Percentiles rank a stretch among this genome's conserved stretches.
These are phyloP conservation scores for Podaxis carcinomalis DNA, from an alignment of 768 basidiomycete species.

Conservation along the genomic window DNA sequence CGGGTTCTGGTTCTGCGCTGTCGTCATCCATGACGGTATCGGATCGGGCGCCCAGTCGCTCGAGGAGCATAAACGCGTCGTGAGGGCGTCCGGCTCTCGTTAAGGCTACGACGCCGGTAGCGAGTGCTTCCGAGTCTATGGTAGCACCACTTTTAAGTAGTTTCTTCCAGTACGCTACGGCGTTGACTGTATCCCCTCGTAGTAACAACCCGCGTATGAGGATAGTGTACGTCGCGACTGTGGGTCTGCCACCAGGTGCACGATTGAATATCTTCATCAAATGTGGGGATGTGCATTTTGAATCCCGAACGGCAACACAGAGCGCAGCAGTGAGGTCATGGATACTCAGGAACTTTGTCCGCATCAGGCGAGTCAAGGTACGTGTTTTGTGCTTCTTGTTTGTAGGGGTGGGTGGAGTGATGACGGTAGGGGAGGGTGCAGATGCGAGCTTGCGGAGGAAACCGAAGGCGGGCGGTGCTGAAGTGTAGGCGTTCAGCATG, in stretches of 20 bases:
- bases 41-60: conserved; percentile 25
- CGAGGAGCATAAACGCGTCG: conserved; percentile 47
- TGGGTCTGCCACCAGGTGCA: conserved; percentile 30
- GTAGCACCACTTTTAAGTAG: conserved; percentile 28
- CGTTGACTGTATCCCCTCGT: conserved; percentile 34
- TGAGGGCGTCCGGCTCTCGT: conserved; percentile 38
- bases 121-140: conserved; percentile 46
- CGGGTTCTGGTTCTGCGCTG: not conserved
- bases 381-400: not conserved
- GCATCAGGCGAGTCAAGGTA: not conserved
- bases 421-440: not conserved
- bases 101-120: conserved; percentile 46
- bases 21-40: not conserved
- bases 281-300: not conserved
- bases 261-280: conserved; percentile 17
- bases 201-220: conserved; percentile 49
- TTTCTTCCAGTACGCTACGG: conserved; percentile 39
- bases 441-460: conserved; percentile 37
- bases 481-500: conserved; percentile 38
- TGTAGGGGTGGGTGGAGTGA: not conserved
- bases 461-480: conserved; percentile 37
- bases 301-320: conserved; percentile 39
- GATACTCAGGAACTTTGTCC: conserved; percentile 25
- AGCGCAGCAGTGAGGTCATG: conserved; percentile 46
- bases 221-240: conserved; percentile 46